Evolutionary conservation across 2,329 filamentous ascomycete genomes (phyloP).

Genomic region (Venturia oleaginea): DNA sequence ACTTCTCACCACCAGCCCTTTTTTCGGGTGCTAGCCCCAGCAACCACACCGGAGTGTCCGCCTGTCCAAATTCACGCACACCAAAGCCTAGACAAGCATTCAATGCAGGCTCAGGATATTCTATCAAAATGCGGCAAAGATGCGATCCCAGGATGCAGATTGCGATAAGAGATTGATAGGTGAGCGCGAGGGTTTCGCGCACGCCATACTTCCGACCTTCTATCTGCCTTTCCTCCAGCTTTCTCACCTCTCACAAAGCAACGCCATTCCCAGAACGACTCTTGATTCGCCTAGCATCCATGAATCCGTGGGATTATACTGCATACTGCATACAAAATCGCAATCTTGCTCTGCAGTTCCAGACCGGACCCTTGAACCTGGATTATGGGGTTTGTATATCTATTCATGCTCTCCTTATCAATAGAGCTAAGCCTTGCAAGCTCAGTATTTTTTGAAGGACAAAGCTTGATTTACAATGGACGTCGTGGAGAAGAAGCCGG

Average conservation of each 20-base stretch:
- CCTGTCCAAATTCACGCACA: background rate
- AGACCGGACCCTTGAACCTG: background rate
- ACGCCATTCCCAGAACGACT: background rate
- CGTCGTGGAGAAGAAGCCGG: constrained; percentile 2
- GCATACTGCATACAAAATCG: background rate
- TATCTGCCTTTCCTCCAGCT: background rate
- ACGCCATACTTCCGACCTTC: background rate
- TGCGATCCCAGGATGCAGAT: background rate
- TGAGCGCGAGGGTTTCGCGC: background rate
- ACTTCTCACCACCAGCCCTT: background rate
- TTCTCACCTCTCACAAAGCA: background rate
- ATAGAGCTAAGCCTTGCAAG: background rate
- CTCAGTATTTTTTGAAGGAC: background rate
- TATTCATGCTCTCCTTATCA: background rate
- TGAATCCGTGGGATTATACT: too few species aligned
- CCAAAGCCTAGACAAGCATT: background rate
- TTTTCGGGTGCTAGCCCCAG: background rate
- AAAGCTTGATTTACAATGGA: background rate
- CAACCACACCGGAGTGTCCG: background rate
- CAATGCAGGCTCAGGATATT: background rate
- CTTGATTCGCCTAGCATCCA: background rate
- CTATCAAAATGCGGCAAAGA: background rate
- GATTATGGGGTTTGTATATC: background rate
- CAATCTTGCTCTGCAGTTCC: background rate
- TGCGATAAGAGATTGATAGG: background rate